These are phyloP conservation scores for Tolypocladium pustulatum DNA, from an alignment of 2,329 filamentous ascomycete species.

Conservation along the genomic window DNA sequence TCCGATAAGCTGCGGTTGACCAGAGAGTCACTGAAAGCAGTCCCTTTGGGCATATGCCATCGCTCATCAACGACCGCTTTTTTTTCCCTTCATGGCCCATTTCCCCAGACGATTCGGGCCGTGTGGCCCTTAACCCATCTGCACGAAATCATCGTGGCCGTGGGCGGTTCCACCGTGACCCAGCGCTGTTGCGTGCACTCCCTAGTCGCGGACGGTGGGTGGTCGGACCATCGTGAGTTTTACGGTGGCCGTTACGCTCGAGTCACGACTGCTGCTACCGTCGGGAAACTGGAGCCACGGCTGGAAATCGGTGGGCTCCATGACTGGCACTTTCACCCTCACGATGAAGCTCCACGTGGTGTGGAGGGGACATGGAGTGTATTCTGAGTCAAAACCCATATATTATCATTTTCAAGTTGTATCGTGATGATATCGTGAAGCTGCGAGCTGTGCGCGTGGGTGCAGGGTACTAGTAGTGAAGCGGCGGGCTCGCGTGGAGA, in stretches of 20 bases:
- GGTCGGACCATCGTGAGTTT: background rate
- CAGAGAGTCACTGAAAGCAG: background rate
- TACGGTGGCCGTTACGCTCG: background rate
- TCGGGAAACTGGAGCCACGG: background rate
- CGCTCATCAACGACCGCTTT: background rate
- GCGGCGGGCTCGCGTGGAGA: background rate
- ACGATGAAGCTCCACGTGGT: background rate
- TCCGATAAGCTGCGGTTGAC: background rate
- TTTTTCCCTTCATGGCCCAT: too few species aligned
- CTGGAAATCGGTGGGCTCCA: background rate
- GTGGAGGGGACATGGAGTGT: background rate
- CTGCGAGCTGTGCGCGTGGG: background rate
- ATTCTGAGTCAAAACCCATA: background rate
- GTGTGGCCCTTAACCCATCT: background rate
- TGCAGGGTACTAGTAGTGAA: background rate
- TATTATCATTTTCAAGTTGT: background rate
- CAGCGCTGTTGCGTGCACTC: background rate
- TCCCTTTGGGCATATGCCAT: background rate
- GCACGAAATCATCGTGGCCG: background rate
- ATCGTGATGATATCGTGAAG: background rate
- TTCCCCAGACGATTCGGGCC: background rate
- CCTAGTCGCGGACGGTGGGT: background rate
- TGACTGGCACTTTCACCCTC: background rate
- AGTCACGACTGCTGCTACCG: background rate
- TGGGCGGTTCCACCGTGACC: background rate